Base-by-base conservation (phyloP, 2,329 filamentous ascomycete species). In the Diaporthe velutina region DNA sequence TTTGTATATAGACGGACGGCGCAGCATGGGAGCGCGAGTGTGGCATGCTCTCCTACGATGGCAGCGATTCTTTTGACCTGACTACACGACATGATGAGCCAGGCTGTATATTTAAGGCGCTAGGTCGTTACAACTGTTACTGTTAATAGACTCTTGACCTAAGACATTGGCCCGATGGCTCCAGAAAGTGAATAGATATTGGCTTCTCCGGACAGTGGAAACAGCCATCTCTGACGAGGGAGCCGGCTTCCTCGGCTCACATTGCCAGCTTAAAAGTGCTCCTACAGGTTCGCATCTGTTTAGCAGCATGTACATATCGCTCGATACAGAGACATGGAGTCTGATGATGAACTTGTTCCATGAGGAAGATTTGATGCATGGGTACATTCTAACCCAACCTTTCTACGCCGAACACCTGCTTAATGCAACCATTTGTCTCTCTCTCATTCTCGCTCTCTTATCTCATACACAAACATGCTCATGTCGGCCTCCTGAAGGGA, bases 401-500 rank as follows among this genome's bases (percentile, higher is more conserved):
- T 28, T 17, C 33, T 54, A 45, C 70, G 30, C 45, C 70, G 19
- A 40, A 54, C 57, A 33, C 70, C 57, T 64, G 48, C n/a, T 35
- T 8, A 28, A 72, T 64, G 70, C 70, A 35, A 52, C 7, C 15
- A 28, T 19, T 19, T n/a, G 28, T 54, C 4, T 25, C 30, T 35
- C 22, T 45, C 12, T 17, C n/a, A n/a, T n/a, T n/a, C n/a, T n/a
- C n/a, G n/a, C n/a, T n/a, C n/a, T n/a, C n/a, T n/a, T n/a, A n/a
- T n/a, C 22, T 7, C 42, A 35, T 22, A 35, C n/a, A 30, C 58
- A 54, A 5, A 13, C n/a, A 22, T 45, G 25, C 38, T 55, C 38
- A 72, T 45, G n/a, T 76, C 72, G 86, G 86, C 78, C 88, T 82
- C 80, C 82, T 85, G 79, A 91, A 88, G 1, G 90, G 90, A 79